These are phyloP conservation scores for Rhododendron henanense DNA, from an alignment of 148 eudicot genomes.

Conservation along the genomic window DNA sequence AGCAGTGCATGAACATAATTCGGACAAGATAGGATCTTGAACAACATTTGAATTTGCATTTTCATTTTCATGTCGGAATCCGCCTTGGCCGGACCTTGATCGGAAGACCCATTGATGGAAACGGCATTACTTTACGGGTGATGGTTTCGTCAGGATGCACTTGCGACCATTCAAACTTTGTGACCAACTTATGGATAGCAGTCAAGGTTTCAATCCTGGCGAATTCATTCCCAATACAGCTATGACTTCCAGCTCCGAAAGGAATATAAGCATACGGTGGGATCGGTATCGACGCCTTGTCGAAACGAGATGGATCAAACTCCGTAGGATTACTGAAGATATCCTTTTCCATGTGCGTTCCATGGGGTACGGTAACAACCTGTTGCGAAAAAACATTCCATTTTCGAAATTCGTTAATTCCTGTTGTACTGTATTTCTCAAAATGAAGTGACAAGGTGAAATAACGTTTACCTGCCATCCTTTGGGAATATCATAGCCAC, in stretches of 20 bases:
- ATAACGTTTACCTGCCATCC: constrained; percentile 12
- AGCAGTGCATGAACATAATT: background rate
- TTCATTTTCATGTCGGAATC: background rate
- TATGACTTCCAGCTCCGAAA: background rate
- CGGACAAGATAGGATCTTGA: background rate
- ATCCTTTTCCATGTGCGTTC: constrained; percentile 6
- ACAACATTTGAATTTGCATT: background rate
- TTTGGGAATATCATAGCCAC: constrained; percentile 10
- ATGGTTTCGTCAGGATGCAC: constrained; percentile 1
- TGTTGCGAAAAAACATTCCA: background rate
- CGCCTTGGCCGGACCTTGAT: background rate
- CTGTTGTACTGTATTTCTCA: background rate
- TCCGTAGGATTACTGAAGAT: background rate
- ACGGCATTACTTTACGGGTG: background rate
- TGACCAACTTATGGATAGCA: background rate
- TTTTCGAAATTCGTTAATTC: background rate
- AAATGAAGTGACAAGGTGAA: background rate
- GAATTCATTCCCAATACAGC: constrained; percentile 1
- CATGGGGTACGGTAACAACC: background rate
- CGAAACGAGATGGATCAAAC: constrained; percentile 12
- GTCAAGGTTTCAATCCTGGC: background rate
- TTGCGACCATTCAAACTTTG: background rate
- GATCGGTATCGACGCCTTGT: background rate
- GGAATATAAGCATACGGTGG: constrained; percentile 10
- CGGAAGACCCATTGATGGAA: constrained; percentile 8